Conservation (phyloP, 2,329 filamentous ascomycete species). For the Coniella lustricola region DNA sequence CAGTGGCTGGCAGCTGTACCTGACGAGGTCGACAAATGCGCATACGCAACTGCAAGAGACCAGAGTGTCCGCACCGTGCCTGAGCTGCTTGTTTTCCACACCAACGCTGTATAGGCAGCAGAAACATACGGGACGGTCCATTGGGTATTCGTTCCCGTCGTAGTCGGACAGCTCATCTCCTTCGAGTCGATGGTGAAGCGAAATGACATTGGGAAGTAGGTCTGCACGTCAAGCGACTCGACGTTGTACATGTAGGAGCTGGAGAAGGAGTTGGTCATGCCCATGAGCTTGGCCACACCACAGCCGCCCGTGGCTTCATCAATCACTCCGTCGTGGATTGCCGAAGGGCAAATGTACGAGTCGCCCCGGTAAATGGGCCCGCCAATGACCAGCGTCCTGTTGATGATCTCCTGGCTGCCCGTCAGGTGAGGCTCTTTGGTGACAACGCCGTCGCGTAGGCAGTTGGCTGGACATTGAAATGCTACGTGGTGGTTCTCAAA, state of each 20-base stretch:
- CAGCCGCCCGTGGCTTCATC: slow-evolving; percentile 62
- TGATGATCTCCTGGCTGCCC: slow-evolving; percentile 59
- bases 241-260: slow-evolving; percentile 65
- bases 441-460: slow-evolving; percentile 55
- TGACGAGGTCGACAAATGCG: neutral
- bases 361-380: slow-evolving; percentile 76
- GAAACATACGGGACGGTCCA: slow-evolving; percentile 85
- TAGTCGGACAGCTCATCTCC: slow-evolving; percentile 44
- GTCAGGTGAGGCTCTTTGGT: slow-evolving; percentile 68
- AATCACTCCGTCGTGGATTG: slow-evolving; percentile 67
- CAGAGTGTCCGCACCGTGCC: slow-evolving; percentile 35
- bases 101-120: slow-evolving; percentile 64
- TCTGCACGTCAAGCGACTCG: slow-evolving; percentile 69
- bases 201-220: slow-evolving; percentile 83
- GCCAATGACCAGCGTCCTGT: slow-evolving; percentile 57
- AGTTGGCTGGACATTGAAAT: slow-evolving; percentile 72
- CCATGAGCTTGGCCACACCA: slow-evolving; percentile 64
- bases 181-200: slow-evolving; percentile 45
- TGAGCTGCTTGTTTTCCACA: slow-evolving; percentile 79
- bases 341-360: slow-evolving; percentile 69
- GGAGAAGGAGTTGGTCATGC: slow-evolving; percentile 57
- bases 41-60: slow-evolving; percentile 1
- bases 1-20: neutral
- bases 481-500: slow-evolving; percentile 63
- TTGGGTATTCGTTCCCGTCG: slow-evolving; percentile 65